Percentiles rank a stretch among this genome's conserved stretches.
phyloP scores from a whole-genome alignment of 106 monocot genomes.

The Phalaenopsis equestris region DNA sequence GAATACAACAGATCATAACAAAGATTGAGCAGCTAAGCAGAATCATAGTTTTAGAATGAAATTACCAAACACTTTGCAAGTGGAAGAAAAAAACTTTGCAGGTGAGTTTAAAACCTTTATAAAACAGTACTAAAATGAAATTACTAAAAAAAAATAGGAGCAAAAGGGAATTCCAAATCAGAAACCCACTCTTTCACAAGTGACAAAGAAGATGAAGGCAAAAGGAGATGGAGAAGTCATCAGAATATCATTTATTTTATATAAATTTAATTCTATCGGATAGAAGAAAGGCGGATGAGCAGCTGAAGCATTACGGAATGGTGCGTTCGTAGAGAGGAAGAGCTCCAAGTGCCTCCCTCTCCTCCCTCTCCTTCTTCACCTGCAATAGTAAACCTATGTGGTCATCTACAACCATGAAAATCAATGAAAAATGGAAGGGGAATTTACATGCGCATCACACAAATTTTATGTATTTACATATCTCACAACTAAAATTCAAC shows the following conservation, averaged over 20 bases:
- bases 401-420: neutral
- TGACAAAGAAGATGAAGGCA: neutral
- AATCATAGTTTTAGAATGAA: no score
- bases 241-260: neutral
- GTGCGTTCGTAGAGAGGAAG: constrained; percentile 9
- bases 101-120: neutral
- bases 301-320: neutral
- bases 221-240: neutral
- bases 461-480: no score
- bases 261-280: neutral
- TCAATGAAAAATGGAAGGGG: no score
- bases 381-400: neutral
- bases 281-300: neutral
- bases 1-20: neutral
- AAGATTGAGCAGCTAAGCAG: neutral
- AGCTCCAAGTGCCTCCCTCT: constrained; percentile 11
- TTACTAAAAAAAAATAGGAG: neutral
- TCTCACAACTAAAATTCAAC: no score
- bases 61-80: neutral
- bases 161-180: neutral
- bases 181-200: neutral
- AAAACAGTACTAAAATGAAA: neutral
- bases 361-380: constrained; percentile 11
- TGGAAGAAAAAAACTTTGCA: neutral
- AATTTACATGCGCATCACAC: no score